A percentile compares a stretch with the other conserved stretches of the same genome.
Conservation (phyloP, 768 basidiomycete species). For the Hygrocybe punicea region DNA sequence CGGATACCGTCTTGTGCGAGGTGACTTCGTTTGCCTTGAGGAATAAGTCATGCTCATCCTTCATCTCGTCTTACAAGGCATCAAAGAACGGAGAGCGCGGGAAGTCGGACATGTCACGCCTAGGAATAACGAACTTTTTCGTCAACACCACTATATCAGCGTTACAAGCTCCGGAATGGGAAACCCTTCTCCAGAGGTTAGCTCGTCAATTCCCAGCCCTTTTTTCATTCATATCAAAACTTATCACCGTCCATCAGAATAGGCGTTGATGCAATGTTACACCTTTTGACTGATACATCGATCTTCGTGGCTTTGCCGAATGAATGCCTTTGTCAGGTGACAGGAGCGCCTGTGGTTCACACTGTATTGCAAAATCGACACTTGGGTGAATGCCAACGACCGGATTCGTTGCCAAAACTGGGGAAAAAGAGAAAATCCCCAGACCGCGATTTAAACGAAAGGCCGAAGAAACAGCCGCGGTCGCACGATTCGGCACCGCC, state of each 20-base stretch:
- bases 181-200: conserved; percentile 57
- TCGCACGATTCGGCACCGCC: background rate
- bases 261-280: conserved; percentile 71
- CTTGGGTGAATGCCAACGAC: conserved; percentile 2
- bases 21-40: background rate
- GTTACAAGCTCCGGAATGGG: conserved; percentile 66
- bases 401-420: background rate
- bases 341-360: conserved; percentile 63
- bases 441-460: background rate
- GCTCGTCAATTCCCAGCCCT: conserved; percentile 6
- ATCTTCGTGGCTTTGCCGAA: conserved; percentile 79
- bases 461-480: conserved; percentile 7
- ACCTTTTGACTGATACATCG: conserved; percentile 71
- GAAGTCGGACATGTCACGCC: conserved; percentile 34
- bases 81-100: conserved; percentile 35
- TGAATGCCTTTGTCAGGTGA: conserved; percentile 78
- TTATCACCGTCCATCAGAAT: conserved; percentile 49
- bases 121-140: conserved; percentile 55
- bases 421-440: background rate
- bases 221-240: background rate
- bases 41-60: background rate
- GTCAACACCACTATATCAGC: conserved; percentile 74
- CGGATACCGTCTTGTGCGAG: conserved; percentile 60
- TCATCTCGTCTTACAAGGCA: background rate
- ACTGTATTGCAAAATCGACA: conserved; percentile 24